phyloP scores from a whole-genome alignment of 495 filamentous ascomycete genomes.

The Penicillium cosmopolitanum region DNA sequence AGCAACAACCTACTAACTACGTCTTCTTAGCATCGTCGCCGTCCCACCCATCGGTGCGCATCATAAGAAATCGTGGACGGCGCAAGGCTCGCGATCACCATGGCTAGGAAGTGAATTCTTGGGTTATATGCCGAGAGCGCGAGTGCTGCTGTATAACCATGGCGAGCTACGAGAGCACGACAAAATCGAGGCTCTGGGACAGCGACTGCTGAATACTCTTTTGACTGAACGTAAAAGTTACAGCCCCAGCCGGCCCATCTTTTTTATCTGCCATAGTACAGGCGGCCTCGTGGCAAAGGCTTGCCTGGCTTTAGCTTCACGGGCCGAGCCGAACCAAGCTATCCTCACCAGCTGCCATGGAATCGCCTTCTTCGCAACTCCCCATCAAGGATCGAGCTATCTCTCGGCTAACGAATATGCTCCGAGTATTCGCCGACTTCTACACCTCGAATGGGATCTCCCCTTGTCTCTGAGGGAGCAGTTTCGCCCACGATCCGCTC shows the following conservation, averaged over 20 bases:
- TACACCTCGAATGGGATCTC: constrained; percentile 58
- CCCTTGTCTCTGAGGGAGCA: constrained; percentile 52
- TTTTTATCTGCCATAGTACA: constrained; percentile 69
- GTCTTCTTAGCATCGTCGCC: constrained; percentile 41
- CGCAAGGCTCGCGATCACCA: constrained; percentile 19
- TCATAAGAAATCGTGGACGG: constrained; percentile 40
- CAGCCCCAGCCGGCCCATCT: constrained; percentile 50
- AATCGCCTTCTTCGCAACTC: constrained; percentile 62
- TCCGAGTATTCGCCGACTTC: constrained; percentile 55
- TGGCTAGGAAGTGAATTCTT: constrained; percentile 35
- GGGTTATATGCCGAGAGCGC: constrained; percentile 40
- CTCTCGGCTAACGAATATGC: constrained; percentile 60
- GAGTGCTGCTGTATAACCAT: constrained; percentile 60
- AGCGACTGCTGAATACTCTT: constrained; percentile 53
- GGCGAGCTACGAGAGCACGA: constrained; percentile 51
- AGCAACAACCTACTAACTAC: constrained; percentile 3
- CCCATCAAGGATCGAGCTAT: constrained; percentile 68
- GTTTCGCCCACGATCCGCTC: constrained; percentile 51
- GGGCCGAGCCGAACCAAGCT: constrained; percentile 37
- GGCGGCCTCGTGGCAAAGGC: constrained; percentile 64
- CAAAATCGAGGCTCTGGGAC: constrained; percentile 52
- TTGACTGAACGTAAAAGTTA: constrained; percentile 37
- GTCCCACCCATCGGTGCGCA: constrained; percentile 50
- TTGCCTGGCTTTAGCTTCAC: constrained; percentile 55
- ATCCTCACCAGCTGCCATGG: constrained; percentile 63